These are phyloP conservation scores for Escallonia herrerae DNA, from an alignment of 129 eudicot species.

Conservation along the genomic window DNA sequence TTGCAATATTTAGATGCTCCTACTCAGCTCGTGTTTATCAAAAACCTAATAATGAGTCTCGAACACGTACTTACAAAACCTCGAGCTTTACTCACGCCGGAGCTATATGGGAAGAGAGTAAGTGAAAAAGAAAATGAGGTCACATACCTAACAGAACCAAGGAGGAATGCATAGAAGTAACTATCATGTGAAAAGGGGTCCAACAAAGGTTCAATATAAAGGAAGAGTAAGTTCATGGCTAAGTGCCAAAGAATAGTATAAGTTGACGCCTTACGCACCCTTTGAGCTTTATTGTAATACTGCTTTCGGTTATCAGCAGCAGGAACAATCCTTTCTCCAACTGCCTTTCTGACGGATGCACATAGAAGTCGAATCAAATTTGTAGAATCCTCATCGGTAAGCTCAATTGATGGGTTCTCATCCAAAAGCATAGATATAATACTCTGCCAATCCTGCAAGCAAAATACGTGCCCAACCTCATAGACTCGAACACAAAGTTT, in stretches of 20 bases:
- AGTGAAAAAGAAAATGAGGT: no score
- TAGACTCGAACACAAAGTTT: no score
- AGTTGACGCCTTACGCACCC: conserved; percentile 28
- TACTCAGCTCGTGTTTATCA: no score
- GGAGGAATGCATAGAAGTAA: no score
- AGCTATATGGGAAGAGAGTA: no score
- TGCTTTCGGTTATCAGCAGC: conserved; percentile 72
- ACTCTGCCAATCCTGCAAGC: conserved; percentile 84
- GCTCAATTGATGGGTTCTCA: conserved; percentile 77
- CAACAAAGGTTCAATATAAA: neutral
- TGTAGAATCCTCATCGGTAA: conserved; percentile 84
- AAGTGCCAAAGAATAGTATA: neutral
- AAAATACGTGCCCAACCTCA: neutral
- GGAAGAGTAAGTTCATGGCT: neutral
- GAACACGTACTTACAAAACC: no score
- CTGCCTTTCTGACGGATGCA: conserved; percentile 85
- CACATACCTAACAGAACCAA: no score
- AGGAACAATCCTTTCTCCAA: conserved; percentile 95
- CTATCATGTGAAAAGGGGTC: neutral
- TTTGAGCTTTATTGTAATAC: conserved; percentile 67
- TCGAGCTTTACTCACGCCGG: no score
- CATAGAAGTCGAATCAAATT: conserved; percentile 69
- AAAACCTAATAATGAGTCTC: no score
- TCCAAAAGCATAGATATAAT: conserved; percentile 76
- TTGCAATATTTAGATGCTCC: no score